A percentile compares a stretch with the other conserved stretches of the same genome.
phyloP scores from a whole-genome alignment of 2,329 filamentous ascomycete species.

The Aureobasidium sp. region DNA sequence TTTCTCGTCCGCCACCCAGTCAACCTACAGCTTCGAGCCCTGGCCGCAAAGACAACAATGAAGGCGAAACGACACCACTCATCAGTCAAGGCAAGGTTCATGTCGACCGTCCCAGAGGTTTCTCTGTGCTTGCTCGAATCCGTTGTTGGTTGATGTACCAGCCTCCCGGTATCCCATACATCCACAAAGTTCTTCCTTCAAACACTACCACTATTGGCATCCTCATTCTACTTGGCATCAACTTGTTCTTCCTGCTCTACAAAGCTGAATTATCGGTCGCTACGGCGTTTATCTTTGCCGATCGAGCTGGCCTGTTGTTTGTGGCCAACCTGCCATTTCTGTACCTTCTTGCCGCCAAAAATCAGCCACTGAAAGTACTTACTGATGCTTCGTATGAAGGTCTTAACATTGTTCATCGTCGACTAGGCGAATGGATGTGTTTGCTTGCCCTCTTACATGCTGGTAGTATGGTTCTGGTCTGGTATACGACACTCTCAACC shows the following conservation, averaged over 20 bases:
- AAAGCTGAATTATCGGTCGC: constrained; percentile 41
- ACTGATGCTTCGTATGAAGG: constrained; percentile 61
- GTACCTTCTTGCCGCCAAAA: constrained; percentile 61
- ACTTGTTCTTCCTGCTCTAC: constrained; percentile 53
- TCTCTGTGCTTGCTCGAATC: constrained; percentile 8
- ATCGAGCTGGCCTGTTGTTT: constrained; percentile 50
- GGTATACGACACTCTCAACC: constrained; percentile 46
- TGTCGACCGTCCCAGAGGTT: not conserved
- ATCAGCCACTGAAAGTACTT: constrained; percentile 54
- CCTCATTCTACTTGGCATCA: constrained; percentile 46
- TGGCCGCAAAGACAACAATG: not conserved
- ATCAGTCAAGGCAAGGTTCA: constrained; percentile 21
- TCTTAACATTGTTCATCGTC: constrained; percentile 59
- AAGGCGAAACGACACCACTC: constrained; percentile 29
- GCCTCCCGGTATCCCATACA: constrained; percentile 48
- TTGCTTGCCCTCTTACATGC: constrained; percentile 53
- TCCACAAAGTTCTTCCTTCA: constrained; percentile 51
- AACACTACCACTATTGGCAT: constrained; percentile 51
- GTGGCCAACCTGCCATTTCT: constrained; percentile 47
- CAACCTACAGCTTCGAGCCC: not conserved
- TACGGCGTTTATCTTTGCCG: constrained; percentile 52
- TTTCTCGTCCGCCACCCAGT: not conserved
- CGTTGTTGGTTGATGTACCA: constrained; percentile 46
- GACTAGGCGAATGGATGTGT: constrained; percentile 56
- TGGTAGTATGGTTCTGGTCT: constrained; percentile 48